Base-by-base conservation (phyloP, 2,329 filamentous ascomycete genomes). In the Sphaerulina musiva region DNA sequence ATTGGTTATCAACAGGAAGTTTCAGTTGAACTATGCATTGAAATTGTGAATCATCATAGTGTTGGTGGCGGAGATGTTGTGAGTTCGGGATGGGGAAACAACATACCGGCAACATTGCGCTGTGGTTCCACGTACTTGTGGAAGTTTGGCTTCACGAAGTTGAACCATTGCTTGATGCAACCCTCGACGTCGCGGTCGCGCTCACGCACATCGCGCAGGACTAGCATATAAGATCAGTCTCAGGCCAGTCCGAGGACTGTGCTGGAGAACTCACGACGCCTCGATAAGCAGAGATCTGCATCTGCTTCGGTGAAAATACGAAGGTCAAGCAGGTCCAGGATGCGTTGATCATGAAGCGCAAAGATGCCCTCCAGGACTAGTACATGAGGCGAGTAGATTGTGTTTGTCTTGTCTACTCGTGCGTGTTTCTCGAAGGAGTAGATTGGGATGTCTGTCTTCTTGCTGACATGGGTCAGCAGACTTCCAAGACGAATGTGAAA, bases 251-350 rank as follows among this genome's bases (percentile, higher is more conserved):
- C 26, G 6, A 80, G 88, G 78, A 70, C 88, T 78, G 32, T 10
- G 3, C 85, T 9, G 32, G 12, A 38, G 34, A 23, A 63, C 84
- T 69, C 74, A 95, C 89, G 83, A 80, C 92, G 80, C 72, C 92
- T 80, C 26, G 91, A 92, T 46, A 98, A 78, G 68, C 93, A 98
- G 1, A 95, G 87, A 71, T 98, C 93, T 59, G 87, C 85, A 71
- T 98, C 93, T 40, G 93, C 95, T 72, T 97, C 93, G 56, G 93
- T 95, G 69, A 95, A 98, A 50, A 98, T 95, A 86, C 89, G 95
- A 76, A 97, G 87, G 71, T 98, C 93, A 59, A 97, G 76, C 61
- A 98, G 75, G 14, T 95, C 87, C 55, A 93, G 74, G 4, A 98
- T 85, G 56, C 92, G 81, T 23, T 81, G 82, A 67, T 98, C 93